Evolutionary conservation across 257 asterid species (phyloP), one percentile per base, ranked within the genome.

Genomic region (Capsicum chinense): DNA sequence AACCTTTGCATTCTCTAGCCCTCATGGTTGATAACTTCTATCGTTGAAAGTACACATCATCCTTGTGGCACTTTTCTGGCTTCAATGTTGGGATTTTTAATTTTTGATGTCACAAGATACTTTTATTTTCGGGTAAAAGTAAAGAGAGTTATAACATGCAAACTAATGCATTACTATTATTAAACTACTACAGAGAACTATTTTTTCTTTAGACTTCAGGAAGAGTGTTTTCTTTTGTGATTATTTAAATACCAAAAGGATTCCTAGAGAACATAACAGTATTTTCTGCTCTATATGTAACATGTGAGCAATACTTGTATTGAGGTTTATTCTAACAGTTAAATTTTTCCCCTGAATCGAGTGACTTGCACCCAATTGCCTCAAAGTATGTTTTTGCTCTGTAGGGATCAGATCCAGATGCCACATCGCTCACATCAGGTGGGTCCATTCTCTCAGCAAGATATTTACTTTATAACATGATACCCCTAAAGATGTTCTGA

Each of bases 171-270:
- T 35, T 66, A 66, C 10, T 9, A 66, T 14, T 7, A 67, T 37
- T 37, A 67, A 67, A 67, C 48, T 67, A 67, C 50, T 67, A 37
- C 19, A 14, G 19, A 5, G 50, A 35, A 14, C 50, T 6, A 67
- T 14, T 67, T 67, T 35, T 67, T 67, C 74, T 67, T 35, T 67
- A 4, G 7, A 67, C 74, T 67, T 67, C 21, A 67, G 48, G 47
- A 63, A 64, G 71, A 64, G n/a, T 64, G 39, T 64, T 26, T 13
- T 66, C 73, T 66, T 66, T 66, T 66, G 44, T 64, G 73, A 66
- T 66, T 66, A 66, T 66, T 66, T 33, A 33, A 33, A 33, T 64
- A 64, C 71, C 6, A 9, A 64, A 64, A 12, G 48, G 48, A 33
- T 66, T 66, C 13, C 73, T 33, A 66, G 3, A 66, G 48, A 66